Conservation (phyloP, 169 alveolate species). For the Condylostoma magnum region DNA sequence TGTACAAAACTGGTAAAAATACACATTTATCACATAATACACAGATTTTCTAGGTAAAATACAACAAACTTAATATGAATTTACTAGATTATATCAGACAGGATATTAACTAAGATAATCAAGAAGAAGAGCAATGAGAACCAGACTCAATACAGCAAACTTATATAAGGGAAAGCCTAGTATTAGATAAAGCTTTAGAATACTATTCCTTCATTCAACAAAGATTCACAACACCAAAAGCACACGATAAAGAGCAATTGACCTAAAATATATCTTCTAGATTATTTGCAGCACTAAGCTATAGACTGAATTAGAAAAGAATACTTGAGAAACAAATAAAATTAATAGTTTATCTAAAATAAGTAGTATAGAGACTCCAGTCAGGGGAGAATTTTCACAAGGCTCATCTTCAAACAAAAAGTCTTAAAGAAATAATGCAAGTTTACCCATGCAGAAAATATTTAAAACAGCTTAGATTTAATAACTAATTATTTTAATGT, state of each 20-base stretch:
- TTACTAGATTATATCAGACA: constrained; percentile 16
- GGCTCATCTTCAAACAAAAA: constrained; percentile 1
- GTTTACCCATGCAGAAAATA: constrained; percentile 24
- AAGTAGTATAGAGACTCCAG: background rate
- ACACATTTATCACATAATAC: background rate
- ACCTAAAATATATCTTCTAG: background rate
- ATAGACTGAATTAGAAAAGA: constrained; percentile 17
- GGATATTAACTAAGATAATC: no score
- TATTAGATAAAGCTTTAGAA: background rate
- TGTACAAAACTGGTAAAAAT: no score
- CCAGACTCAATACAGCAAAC: no score
- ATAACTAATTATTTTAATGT: no score
- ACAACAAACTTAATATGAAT: constrained; percentile 18
- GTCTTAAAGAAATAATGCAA: background rate
- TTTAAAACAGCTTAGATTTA: background rate
- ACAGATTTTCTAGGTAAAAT: constrained; percentile 14
- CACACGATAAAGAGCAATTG: constrained; percentile 1
- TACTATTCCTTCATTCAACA: background rate
- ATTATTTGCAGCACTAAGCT: background rate
- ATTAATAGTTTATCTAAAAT: background rate
- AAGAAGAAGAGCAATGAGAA: no score
- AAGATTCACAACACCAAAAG: background rate
- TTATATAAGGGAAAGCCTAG: no score
- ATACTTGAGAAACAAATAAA: background rate
- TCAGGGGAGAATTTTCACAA: background rate